A percentile compares a stretch with the other conserved stretches of the same genome.
Conservation (phyloP, 2,329 filamentous ascomycete species). For the Cladophialophora yegresii region DNA sequence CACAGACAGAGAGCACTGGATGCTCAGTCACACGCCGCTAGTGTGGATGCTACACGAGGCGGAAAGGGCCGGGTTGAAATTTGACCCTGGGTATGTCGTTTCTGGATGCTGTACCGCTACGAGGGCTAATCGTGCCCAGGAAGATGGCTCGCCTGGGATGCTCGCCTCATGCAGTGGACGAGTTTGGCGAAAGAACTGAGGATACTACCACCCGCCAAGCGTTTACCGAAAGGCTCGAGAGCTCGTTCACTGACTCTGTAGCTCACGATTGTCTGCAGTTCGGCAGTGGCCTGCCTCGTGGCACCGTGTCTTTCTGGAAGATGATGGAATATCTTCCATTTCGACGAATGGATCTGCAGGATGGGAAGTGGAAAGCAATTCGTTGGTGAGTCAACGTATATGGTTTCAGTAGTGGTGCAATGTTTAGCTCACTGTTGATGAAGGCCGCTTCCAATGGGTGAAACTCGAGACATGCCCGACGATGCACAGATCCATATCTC, state of each 20-base stretch:
- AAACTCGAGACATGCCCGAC: conserved; percentile 73
- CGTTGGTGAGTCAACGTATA: conserved; percentile 55
- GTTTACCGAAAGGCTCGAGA: conserved; percentile 62
- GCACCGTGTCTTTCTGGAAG: conserved; percentile 68
- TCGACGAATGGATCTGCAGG: conserved; percentile 73
- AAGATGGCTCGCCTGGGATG: conserved; percentile 56
- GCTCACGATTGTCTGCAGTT: conserved; percentile 74
- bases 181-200: conserved; percentile 22
- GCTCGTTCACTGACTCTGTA: conserved; percentile 49
- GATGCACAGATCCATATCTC: conserved; percentile 71
- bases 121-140: conserved; percentile 8
- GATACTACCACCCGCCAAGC: conserved; percentile 18
- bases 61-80: conserved; percentile 65
- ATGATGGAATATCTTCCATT: conserved; percentile 82
- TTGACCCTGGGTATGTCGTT: conserved; percentile 65
- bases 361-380: conserved; percentile 68
- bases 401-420: neutral
- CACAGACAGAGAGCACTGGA: conserved; percentile 55
- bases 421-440: neutral
- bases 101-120: conserved; percentile 26
- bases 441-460: conserved; percentile 70
- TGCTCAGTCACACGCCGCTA: conserved; percentile 67
- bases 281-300: conserved; percentile 57
- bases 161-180: conserved; percentile 44
- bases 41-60: conserved; percentile 71